Evolutionary conservation across 2,329 filamentous ascomycete species (phyloP).

Genomic region (Fusarium xyrophilum): DNA sequence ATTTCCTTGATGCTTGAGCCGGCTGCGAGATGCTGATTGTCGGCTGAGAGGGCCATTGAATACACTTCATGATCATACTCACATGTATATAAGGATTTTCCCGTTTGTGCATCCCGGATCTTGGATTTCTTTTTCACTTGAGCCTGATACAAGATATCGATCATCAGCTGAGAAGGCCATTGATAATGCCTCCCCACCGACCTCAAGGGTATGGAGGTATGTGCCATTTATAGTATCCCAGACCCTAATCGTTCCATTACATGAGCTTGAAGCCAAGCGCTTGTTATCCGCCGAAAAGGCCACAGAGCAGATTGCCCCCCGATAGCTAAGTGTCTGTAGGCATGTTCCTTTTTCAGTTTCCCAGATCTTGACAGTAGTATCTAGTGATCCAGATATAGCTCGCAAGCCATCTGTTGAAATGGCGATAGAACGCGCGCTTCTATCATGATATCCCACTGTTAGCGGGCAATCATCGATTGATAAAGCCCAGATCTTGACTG

Average conservation of each 20-base stretch:
- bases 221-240: neutral
- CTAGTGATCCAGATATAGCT: rapidly evolving
- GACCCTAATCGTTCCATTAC: rapidly evolving
- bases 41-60: neutral
- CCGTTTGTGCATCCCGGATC: rapidly evolving
- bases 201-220: rapidly evolving
- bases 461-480: rapidly evolving
- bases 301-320: rapidly evolving
- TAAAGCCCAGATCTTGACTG: rapidly evolving
- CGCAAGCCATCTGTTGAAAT: neutral
- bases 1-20: rapidly evolving
- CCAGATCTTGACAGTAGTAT: neutral
- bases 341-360: rapidly evolving
- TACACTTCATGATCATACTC: rapidly evolving
- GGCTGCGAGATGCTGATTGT: rapidly evolving
- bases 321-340: rapidly evolving
- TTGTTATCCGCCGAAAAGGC: neutral
- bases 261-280: rapidly evolving
- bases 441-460: rapidly evolving
- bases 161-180: neutral
- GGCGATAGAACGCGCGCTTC: rapidly evolving
- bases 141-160: rapidly evolving
- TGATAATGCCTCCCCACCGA: rapidly evolving
- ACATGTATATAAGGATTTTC: rapidly evolving
- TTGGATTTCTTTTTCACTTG: too few species aligned